A percentile compares a stretch with the other conserved stretches of the same genome.
Evolutionary conservation across 1,284 basidiomycete genomes (phyloP).

Genomic region (Gomphus bonarii): DNA sequence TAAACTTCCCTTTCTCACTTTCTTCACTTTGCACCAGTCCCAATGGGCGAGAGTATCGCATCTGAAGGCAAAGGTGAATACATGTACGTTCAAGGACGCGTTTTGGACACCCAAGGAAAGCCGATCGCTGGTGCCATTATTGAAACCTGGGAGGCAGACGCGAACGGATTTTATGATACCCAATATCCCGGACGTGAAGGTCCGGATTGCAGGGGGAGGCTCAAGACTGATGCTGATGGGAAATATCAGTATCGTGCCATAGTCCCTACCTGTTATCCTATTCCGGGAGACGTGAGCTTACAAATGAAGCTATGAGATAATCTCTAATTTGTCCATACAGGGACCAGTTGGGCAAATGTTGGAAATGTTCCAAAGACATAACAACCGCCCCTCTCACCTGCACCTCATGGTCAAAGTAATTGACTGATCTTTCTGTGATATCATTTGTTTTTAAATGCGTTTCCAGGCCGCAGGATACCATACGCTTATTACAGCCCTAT

Average conservation of each 20-base stretch:
- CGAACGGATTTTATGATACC: constrained; percentile 51
- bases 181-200: constrained; percentile 51
- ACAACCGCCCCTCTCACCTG: constrained; percentile 71
- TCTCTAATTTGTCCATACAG: constrained; percentile 20
- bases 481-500: constrained; percentile 65
- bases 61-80: constrained; percentile 78
- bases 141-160: constrained; percentile 86
- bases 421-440: constrained; percentile 5
- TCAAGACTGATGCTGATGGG: constrained; percentile 55
- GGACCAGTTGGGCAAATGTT: constrained; percentile 68
- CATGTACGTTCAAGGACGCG: constrained; percentile 67
- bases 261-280: constrained; percentile 72
- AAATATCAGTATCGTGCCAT: constrained; percentile 66
- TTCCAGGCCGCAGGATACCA: constrained; percentile 50
- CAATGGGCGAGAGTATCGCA: constrained; percentile 53
- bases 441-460: not conserved
- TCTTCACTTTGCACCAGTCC: constrained; percentile 29
- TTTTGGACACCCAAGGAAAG: constrained; percentile 56
- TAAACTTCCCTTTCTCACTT: not conserved
- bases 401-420: constrained; percentile 56
- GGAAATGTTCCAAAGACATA: constrained; percentile 51
- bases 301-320: not conserved
- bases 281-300: constrained; percentile 57
- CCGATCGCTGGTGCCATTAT: constrained; percentile 58
- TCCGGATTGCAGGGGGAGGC: constrained; percentile 71